Evolutionary conservation across 169 alveolate species (phyloP).

Genomic region (Perkinsus chesapeaki): DNA sequence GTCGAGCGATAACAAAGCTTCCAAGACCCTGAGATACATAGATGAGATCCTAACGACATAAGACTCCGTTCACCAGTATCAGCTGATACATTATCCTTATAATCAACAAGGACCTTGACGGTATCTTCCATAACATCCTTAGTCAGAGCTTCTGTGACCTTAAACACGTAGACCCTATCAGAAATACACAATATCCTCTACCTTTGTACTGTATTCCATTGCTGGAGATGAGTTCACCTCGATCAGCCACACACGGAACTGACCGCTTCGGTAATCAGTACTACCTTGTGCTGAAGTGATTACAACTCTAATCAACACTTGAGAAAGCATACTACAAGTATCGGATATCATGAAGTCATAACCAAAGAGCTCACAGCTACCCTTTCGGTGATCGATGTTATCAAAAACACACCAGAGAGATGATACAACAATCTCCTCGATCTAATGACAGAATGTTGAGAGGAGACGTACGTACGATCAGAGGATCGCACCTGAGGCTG

Average conservation of each 20-base stretch:
- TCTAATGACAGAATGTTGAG: neutral
- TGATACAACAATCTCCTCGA: conserved; percentile 38
- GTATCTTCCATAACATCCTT: conserved; percentile 58
- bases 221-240: conserved; percentile 63
- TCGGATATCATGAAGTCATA: conserved; percentile 56
- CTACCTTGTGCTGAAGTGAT: too few species aligned
- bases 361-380: conserved; percentile 58
- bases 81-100: neutral
- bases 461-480: neutral
- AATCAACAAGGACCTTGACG: conserved; percentile 58
- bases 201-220: conserved; percentile 50
- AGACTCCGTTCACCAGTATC: neutral
- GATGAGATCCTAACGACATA: neutral
- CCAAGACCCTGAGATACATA: neutral
- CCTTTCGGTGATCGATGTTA: conserved; percentile 40
- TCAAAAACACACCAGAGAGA: conserved; percentile 24
- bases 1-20: neutral
- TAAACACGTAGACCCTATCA: neutral
- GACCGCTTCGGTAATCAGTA: too few species aligned
- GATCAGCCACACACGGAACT: conserved; percentile 41
- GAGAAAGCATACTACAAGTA: too few species aligned
- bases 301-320: conserved; percentile 39
- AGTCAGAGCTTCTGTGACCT: conserved; percentile 64
- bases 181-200: neutral
- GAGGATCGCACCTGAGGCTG: neutral